A percentile compares a stretch with the other conserved stretches of the same genome.
Evolutionary conservation across 2,329 filamentous ascomycete species (phyloP).

Genomic region (Epichloe sp.): DNA sequence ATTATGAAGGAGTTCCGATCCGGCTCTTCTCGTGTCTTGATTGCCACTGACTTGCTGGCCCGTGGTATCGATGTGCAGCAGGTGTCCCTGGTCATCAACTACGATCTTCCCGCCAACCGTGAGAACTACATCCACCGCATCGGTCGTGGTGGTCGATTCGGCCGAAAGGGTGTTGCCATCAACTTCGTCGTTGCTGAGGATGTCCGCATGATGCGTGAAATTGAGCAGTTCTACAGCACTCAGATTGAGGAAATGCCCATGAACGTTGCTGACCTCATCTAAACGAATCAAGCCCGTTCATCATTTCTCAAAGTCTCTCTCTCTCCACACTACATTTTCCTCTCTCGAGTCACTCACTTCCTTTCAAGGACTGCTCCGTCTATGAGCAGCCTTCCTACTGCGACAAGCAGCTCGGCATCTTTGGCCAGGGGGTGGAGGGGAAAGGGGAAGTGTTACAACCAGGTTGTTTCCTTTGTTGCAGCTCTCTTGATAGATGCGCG

Average conservation of each 20-base stretch:
- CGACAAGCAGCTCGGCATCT: slow-evolving; percentile 18
- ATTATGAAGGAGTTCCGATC: slow-evolving; percentile 99
- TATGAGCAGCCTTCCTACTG: slow-evolving; percentile 10
- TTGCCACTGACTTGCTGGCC: slow-evolving; percentile 92
- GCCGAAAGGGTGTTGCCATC: slow-evolving; percentile 99
- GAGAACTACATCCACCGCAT: slow-evolving; percentile 99
- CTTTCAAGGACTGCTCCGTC: slow-evolving; percentile 12
- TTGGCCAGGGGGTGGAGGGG: neutral
- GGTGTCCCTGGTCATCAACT: slow-evolving; percentile 99
- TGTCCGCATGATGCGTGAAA: slow-evolving; percentile 99
- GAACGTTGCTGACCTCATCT: slow-evolving; percentile 69
- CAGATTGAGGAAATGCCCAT: slow-evolving; percentile 99
- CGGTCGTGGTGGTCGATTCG: slow-evolving; percentile 98
- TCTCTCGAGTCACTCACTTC: slow-evolving; percentile 11
- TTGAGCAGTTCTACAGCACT: slow-evolving; percentile 99
- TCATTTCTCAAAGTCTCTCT: neutral
- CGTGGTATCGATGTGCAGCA: slow-evolving; percentile 99
- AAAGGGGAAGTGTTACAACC: slow-evolving; percentile 15
- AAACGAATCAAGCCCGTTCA: slow-evolving; percentile 21
- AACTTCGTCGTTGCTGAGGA: slow-evolving; percentile 99
- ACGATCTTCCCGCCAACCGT: slow-evolving; percentile 95
- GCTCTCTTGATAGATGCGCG: slow-evolving; percentile 27
- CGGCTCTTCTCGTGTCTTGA: slow-evolving; percentile 94
- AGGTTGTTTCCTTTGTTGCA: slow-evolving; percentile 20
- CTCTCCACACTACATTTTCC: slow-evolving; percentile 13